Conservation (phyloP, 2,329 filamentous ascomycete genomes). For the Aspergillus niger region DNA sequence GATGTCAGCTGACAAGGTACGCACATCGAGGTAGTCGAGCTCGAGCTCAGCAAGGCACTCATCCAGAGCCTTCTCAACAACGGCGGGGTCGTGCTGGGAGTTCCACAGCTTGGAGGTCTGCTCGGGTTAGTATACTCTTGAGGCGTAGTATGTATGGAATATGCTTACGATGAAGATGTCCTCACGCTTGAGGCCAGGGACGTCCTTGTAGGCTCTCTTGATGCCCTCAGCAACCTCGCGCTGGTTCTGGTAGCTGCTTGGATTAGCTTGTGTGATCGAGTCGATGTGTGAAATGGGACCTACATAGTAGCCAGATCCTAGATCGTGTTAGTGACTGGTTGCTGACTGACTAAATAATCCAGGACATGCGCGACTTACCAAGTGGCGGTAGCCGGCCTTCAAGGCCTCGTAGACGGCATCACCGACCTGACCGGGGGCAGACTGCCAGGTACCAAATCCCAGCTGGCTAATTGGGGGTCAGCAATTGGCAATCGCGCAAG, state of each 20-base stretch:
- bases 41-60: slow-evolving; percentile 54
- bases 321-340: slow-evolving; percentile 15
- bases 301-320: slow-evolving; percentile 45
- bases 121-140: slow-evolving; percentile 4
- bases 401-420: slow-evolving; percentile 43
- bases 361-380: slow-evolving; percentile 28
- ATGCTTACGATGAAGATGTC: slow-evolving; percentile 42
- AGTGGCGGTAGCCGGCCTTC: slow-evolving; percentile 44
- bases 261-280: slow-evolving; percentile 3
- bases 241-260: slow-evolving; percentile 41
- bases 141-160: too few relatives aligned
- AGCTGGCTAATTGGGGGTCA: slow-evolving; percentile 32
- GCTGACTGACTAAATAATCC: not conserved
- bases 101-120: slow-evolving; percentile 65
- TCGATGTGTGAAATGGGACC: not conserved
- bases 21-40: slow-evolving; percentile 58
- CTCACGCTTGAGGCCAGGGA: slow-evolving; percentile 45
- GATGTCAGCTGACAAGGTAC: slow-evolving; percentile 31
- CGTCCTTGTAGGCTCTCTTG: slow-evolving; percentile 38
- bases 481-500: not conserved
- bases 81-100: slow-evolving; percentile 50
- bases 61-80: slow-evolving; percentile 55
- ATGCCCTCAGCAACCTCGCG: slow-evolving; percentile 38
- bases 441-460: slow-evolving; percentile 46
- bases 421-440: slow-evolving; percentile 42